Evolutionary conservation across 116 monocot species (phyloP).

Genomic region (Thalassia testudinum): DNA sequence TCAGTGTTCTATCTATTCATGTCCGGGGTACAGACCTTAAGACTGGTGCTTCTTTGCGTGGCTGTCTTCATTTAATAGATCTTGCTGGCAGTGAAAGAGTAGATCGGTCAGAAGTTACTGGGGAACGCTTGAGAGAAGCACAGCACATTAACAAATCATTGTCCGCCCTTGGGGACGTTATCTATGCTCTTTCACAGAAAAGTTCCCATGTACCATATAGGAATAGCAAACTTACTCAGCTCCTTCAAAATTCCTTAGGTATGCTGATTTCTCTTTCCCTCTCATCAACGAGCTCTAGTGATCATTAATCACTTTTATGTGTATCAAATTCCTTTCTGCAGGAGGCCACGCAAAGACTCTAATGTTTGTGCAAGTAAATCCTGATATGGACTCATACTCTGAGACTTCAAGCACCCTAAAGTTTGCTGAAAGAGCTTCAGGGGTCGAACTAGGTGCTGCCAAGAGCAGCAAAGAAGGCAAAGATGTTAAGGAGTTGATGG

Average conservation of each 20-base stretch:
- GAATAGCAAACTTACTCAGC: constrained; percentile 87
- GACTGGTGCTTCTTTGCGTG: constrained; percentile 24
- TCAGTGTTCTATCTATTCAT: constrained; percentile 78
- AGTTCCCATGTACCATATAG: constrained; percentile 80
- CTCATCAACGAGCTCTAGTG: not conserved
- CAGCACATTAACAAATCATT: constrained; percentile 91
- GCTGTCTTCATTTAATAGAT: constrained; percentile 84
- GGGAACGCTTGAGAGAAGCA: constrained; percentile 74
- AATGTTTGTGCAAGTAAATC: constrained; percentile 88
- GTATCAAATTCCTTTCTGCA: no score
- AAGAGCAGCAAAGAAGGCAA: constrained; percentile 56
- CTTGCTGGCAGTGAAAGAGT: constrained; percentile 90
- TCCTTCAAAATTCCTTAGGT: constrained; percentile 87
- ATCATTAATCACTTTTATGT: not conserved
- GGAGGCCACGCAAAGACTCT: constrained; percentile 88
- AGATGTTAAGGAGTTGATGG: constrained; percentile 61
- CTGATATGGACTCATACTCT: constrained; percentile 51
- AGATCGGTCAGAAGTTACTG: constrained; percentile 71
- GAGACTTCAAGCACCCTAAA: constrained; percentile 83
- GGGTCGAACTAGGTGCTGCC: constrained; percentile 75
- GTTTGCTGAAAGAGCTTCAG: constrained; percentile 81
- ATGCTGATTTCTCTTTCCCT: not conserved
- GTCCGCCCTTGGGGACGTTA: constrained; percentile 85
- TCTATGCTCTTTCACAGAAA: constrained; percentile 73
- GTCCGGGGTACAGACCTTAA: constrained; percentile 51